Evolutionary conservation across 108 stramenopile species (phyloP), one percentile per base, ranked within the genome.

Genomic region (Pseudonitzschia delicatissima): DNA sequence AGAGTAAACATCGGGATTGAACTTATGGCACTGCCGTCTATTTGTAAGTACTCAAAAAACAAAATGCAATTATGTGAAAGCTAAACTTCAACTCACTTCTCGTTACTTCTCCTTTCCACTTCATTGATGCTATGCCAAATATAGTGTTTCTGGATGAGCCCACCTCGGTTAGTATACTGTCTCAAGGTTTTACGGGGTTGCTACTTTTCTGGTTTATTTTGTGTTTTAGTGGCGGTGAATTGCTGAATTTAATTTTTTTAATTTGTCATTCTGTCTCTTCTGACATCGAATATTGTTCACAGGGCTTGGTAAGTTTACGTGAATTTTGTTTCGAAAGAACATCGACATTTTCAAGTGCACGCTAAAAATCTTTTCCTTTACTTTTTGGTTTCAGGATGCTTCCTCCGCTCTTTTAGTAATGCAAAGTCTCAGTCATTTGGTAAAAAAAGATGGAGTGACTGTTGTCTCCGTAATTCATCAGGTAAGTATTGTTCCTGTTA

Each of bases 391-490:
- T 28, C 57, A 80, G 35, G 84, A 85, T 73, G 62, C 82, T 40
- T 66, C 62, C 11, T 71, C 77, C 33, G 79, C 84, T 23, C 39
- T 76, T 27, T 37, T 82, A 36, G 81, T 85, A 20, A 80, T 83
- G 74, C 50, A 71, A 37, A 72, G 68, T 18, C 68, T 88, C 13
- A 63, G 67, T 20, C 33, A 55, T 36, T 50, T 85, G 32, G 69
- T 73, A 12, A 34, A 62, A 28, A 69, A 53, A 29, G 49, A 77
- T 21, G 82, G 84, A n/a, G 74, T 85, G 40, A 84, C 90, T 12
- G 79, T 89, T 17, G 53, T 73, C 0, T 57, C 57, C 59, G 88
- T 89, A 8, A 92, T 95, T 65, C 93, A 95, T 50, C 91, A 55
- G 53, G 53, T 55, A 4, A 55, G 53, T 33, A 29, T 18, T 18